Conservation (phyloP, 805 yeast species). For the Candida peoriensis region DNA sequence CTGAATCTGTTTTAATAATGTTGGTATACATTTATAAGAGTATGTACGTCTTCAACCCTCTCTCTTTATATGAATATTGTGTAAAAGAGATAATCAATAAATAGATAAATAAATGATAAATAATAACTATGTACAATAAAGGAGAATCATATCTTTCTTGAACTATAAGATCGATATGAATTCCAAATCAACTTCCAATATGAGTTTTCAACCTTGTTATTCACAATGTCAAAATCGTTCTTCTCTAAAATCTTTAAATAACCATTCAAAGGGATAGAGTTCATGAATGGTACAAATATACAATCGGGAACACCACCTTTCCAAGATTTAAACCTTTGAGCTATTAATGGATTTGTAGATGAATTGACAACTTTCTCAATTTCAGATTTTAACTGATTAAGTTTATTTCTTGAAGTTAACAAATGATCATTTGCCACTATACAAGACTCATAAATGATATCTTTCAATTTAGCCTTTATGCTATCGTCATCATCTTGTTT, state of each 20-base stretch:
- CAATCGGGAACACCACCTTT: constrained; percentile 53
- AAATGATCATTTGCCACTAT: constrained; percentile 78
- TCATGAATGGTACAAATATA: constrained; percentile 62
- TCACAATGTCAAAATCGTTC: constrained; percentile 56
- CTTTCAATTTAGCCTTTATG: constrained; percentile 38
- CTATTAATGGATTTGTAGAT: constrained; percentile 21
- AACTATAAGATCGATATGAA: constrained; percentile 19
- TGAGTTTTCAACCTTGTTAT: constrained; percentile 17
- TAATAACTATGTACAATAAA: too few relatives aligned
- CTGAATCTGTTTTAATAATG: too few relatives aligned
- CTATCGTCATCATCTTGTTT: constrained; percentile 15
- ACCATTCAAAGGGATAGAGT: constrained; percentile 57
- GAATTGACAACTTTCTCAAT: constrained; percentile 28
- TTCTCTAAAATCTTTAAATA: constrained; percentile 58
- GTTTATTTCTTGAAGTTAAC: constrained; percentile 57
- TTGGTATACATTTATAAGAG: too few relatives aligned
- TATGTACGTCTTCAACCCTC: too few relatives aligned
- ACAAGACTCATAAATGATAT: constrained; percentile 65
- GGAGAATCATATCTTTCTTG: constrained; percentile 18
- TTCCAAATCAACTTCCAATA: constrained; percentile 26
- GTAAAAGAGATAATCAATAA: not conserved
- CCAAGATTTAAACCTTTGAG: constrained; percentile 33
- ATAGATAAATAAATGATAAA: not conserved
- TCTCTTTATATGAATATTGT: not conserved
- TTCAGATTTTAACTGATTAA: constrained; percentile 33